Base-by-base conservation (phyloP, 352 stramenopile species). In the Poterioochromonas sp. region DNA sequence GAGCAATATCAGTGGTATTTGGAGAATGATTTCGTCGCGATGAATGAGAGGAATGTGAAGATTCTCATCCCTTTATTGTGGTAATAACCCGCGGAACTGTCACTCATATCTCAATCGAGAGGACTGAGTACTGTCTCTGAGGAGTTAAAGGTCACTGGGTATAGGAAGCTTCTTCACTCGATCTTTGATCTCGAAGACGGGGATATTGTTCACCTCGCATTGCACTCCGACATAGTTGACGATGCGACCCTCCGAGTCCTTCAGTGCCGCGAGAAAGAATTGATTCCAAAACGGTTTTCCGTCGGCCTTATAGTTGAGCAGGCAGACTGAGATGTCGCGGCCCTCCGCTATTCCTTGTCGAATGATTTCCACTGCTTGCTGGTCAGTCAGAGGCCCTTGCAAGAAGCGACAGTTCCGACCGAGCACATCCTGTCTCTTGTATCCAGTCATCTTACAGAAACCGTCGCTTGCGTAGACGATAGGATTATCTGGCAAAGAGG, bases 181-280 rank as follows among this genome's bases (percentile, higher is more conserved):
- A 8, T 71, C 62, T 71, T 71, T 71, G 32, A 71, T 71, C 32
- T 71, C 62, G 2, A 71, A 43, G 3, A 71, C 62, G 15, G 62
- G 62, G 26, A 71, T 71, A 47, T 40, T 71, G 20, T 41, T 71
- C 58, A 90, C 86, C 64, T 87, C 85, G 11, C 87, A 85, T 82
- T 90, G 85, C 2, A 93, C 88, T 47, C 89, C 89, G 73, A 94
- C 89, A 78, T 88, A 93, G 74, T 94, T 94, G 12, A 93, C 88
- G 79, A 94, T 87, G 68, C 87, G 87, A 71, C 88, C 86, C 34
- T 90, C 83, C 20, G 84, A 84, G 82, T 92, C 88, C 41, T 85
- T 82, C 32, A 93, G 80, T 29, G 87, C 84, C 8, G 87, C 88
- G 78, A 93, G 85, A 70, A 92, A 92, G 1, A 94, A 81, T 74